phyloP scores from a whole-genome alignment of 108 stramenopile genomes.

The Cyclostephanos tholiformis region DNA sequence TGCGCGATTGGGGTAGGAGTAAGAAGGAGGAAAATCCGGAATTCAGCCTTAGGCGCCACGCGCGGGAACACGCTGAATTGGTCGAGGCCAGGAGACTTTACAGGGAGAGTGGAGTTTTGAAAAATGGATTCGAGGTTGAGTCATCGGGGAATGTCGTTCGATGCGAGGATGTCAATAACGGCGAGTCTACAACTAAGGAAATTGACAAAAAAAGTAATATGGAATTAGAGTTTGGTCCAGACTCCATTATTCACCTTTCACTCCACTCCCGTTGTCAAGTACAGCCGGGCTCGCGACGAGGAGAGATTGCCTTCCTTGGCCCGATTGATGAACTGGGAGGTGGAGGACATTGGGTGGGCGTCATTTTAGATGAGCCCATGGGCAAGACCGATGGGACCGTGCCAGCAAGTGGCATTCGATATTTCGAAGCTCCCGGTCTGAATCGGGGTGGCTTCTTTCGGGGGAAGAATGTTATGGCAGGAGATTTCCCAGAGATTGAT shows the following conservation, averaged over 20 bases:
- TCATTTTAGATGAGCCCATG: conserved; percentile 95
- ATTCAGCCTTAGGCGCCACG: conserved; percentile 83
- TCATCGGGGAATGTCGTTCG: conserved; percentile 58
- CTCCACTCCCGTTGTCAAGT: conserved; percentile 91
- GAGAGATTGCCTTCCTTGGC: conserved; percentile 83
- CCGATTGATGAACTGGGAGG: conserved; percentile 67
- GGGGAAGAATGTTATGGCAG: conserved; percentile 77
- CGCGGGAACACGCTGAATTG: conserved; percentile 73
- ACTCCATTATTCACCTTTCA: conserved; percentile 58
- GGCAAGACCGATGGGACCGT: conserved; percentile 91
- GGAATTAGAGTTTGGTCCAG: conserved; percentile 41
- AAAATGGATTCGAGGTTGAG: conserved; percentile 67
- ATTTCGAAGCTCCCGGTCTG: conserved; percentile 70
- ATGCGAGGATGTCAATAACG: conserved; percentile 36
- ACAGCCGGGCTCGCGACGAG: conserved; percentile 87
- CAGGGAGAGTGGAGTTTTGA: conserved; percentile 61
- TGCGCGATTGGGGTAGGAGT: conserved; percentile 88
- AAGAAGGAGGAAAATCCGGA: conserved; percentile 84
- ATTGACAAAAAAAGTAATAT: conserved; percentile 8
- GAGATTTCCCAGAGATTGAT: conserved; percentile 86
- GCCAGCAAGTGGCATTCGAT: conserved; percentile 43
- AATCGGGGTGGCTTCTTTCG: conserved; percentile 76
- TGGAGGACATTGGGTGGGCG: conserved; percentile 91
- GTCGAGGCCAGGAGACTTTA: conserved; percentile 65
- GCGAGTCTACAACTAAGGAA: conserved; percentile 1